Percentiles rank a stretch among this genome's conserved stretches.
Evolutionary conservation across 2,329 filamentous ascomycete species (phyloP).

Genomic region (Calonectria pseudoturangicola): DNA sequence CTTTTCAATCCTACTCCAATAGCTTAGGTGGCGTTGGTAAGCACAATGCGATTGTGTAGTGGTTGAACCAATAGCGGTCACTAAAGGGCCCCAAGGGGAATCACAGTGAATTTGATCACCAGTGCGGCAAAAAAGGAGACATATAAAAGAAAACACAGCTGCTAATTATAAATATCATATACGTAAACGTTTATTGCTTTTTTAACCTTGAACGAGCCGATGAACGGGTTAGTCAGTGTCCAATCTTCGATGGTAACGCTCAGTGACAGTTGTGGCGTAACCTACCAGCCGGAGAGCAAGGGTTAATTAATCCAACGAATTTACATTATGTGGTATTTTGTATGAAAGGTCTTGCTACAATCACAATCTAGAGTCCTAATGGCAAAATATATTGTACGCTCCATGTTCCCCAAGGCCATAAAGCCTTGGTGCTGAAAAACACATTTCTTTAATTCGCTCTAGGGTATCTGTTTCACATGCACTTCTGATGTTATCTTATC

Average conservation of each 20-base stretch:
- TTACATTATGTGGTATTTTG: not conserved
- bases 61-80: not conserved
- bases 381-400: not conserved
- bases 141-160: not conserved
- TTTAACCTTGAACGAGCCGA: not conserved
- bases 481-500: not conserved
- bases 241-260: not conserved
- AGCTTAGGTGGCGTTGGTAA: too few relatives aligned
- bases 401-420: not conserved
- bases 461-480: constrained; percentile 3
- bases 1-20: too few relatives aligned
- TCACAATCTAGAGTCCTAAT: not conserved
- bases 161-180: not conserved
- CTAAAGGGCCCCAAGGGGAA: not conserved
- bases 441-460: not conserved
- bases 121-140: not conserved
- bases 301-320: not conserved
- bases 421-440: not conserved
- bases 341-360: not conserved
- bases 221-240: not conserved
- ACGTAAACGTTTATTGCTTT: not conserved
- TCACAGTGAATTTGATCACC: not conserved
- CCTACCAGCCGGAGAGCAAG: not conserved
- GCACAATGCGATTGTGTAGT: too few relatives aligned
- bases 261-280: not conserved